Conservation (phyloP, 192 early-diverging fungal genomes). For the Mortierella hygrophila region DNA sequence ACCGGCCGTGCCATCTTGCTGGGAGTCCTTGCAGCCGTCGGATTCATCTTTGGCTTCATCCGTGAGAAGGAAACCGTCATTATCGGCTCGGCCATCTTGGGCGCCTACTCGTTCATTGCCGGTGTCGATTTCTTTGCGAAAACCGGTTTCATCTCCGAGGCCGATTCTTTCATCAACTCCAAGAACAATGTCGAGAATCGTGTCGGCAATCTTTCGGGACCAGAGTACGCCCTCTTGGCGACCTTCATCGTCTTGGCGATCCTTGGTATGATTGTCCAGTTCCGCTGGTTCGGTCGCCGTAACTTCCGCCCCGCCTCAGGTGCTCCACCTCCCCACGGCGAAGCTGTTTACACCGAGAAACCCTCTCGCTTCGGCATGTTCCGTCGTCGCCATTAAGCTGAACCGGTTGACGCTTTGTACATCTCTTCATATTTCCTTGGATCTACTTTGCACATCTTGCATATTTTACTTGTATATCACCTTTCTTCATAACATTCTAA, state of each 20-base stretch:
- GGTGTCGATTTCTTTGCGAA: conserved; percentile 58
- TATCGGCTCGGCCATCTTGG: conserved; percentile 46
- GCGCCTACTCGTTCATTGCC: conserved; percentile 56
- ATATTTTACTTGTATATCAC: conserved; percentile 11
- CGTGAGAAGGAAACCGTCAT: conserved; percentile 41
- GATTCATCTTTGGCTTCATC: conserved; percentile 48
- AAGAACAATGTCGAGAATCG: conserved; percentile 33
- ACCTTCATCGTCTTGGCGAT: conserved; percentile 37
- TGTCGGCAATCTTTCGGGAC: conserved; percentile 19
- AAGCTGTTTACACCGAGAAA: conserved; percentile 42
- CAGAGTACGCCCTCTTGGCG: conserved; percentile 37
- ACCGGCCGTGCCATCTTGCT: conserved; percentile 57
- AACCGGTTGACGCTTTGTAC: not conserved
- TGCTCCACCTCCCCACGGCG: not conserved
- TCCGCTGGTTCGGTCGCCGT: conserved; percentile 39
- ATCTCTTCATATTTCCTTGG: not conserved
- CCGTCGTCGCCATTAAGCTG: conserved; percentile 18
- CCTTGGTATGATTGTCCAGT: conserved; percentile 51
- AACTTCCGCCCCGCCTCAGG: conserved; percentile 30
- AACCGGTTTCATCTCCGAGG: conserved; percentile 51
- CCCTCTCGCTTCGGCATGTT: conserved; percentile 35
- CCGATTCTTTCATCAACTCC: conserved; percentile 51
- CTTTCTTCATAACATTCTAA: conserved; percentile 25
- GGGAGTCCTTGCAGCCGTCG: conserved; percentile 43
- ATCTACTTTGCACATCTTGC: not conserved